These are phyloP conservation scores for Cokeromyces recurvatus DNA, from an alignment of 371 early-diverging fungal species.

Conservation along the genomic window DNA sequence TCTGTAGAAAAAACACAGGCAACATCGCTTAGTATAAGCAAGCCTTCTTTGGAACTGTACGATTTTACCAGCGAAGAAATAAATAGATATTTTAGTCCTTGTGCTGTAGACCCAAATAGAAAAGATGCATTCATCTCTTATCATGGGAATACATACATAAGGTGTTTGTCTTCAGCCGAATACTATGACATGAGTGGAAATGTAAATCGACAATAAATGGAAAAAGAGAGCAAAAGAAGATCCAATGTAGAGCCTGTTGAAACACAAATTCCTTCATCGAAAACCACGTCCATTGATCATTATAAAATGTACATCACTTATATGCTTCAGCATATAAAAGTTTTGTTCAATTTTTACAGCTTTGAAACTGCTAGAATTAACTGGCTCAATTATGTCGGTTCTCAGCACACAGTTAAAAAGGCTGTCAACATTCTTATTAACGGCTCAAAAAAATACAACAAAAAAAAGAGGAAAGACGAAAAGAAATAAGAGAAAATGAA, in stretches of 20 bases:
- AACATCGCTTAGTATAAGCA: background rate
- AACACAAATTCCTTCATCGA: background rate
- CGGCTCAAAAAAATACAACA: conserved; percentile 7
- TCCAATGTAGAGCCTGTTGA: background rate
- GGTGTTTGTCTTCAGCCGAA: background rate
- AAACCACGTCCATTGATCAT: background rate
- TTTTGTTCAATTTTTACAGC: background rate
- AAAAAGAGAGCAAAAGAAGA: conserved; percentile 2
- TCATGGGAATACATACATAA: background rate
- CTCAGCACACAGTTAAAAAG: background rate
- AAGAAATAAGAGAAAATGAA: background rate
- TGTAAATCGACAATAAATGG: background rate
- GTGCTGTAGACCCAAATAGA: background rate
- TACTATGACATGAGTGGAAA: conserved; percentile 4
- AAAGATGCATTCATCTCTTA: conserved; percentile 1
- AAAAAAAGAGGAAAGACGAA: background rate
- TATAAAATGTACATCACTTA: background rate
- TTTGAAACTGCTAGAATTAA: conserved; percentile 1
- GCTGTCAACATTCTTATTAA: conserved; percentile 3
- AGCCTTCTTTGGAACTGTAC: background rate
- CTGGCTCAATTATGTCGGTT: conserved; percentile 1
- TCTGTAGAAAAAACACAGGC: background rate
- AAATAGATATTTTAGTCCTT: background rate
- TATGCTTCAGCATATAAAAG: background rate
- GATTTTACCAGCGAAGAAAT: background rate